These are phyloP conservation scores for Adiantum capillusveneris DNA, from an alignment of 75 land plant species.

Conservation along the genomic window DNA sequence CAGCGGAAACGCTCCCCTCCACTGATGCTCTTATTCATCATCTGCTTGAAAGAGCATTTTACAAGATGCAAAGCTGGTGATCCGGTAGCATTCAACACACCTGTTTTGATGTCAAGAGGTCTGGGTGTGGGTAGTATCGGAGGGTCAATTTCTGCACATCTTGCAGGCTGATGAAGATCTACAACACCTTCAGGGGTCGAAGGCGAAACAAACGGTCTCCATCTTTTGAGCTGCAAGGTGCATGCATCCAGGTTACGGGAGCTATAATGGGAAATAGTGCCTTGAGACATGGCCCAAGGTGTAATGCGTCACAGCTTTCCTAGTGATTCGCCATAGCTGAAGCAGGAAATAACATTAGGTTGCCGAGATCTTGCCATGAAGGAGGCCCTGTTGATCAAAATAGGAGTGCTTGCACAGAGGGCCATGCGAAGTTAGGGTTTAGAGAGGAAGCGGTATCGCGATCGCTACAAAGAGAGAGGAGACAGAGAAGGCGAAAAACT, in stretches of 20 bases:
- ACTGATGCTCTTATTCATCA: background rate
- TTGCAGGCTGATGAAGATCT: background rate
- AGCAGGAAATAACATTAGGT: too few species aligned
- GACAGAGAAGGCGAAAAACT: too few species aligned
- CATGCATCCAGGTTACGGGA: conserved; percentile 40
- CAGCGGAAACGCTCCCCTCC: background rate
- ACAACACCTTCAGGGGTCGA: conserved; percentile 8
- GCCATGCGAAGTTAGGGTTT: too few species aligned
- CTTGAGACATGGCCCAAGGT: background rate
- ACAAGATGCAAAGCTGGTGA: conserved; percentile 6
- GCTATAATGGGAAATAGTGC: conserved; percentile 8
- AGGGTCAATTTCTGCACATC: background rate
- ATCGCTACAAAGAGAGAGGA: too few species aligned
- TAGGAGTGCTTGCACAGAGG: too few species aligned
- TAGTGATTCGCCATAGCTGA: too few species aligned
- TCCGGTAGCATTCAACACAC: background rate
- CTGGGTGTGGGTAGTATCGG: conserved; percentile 2
- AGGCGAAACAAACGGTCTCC: conserved; percentile 55
- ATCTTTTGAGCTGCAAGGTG: conserved; percentile 47
- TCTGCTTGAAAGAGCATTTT: conserved; percentile 31
- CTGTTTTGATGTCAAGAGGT: conserved; percentile 1
- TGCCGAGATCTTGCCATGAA: too few species aligned
- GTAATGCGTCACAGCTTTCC: too few species aligned
- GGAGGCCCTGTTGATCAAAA: too few species aligned
- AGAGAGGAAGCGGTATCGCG: too few species aligned